Evolutionary conservation across 2,329 filamentous ascomycete genomes (phyloP).

Genomic region (Zalaria obscura): DNA sequence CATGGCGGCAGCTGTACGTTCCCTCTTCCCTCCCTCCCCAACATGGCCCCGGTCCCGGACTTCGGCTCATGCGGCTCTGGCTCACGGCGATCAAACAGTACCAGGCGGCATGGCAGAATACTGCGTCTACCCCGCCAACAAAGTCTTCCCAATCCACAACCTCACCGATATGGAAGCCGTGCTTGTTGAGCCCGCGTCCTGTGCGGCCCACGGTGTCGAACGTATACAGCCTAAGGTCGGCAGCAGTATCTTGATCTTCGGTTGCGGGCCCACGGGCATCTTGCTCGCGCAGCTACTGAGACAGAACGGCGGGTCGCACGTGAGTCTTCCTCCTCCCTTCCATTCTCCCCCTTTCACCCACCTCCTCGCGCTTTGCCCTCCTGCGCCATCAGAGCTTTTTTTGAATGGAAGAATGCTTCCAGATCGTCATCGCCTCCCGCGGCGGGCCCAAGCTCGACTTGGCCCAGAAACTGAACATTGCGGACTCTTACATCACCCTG

Average conservation of each 20-base stretch:
- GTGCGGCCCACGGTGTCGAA: slow-evolving; percentile 56
- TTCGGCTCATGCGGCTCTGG: too few relatives aligned
- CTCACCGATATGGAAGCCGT: slow-evolving; percentile 55
- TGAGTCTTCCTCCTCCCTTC: slow-evolving; percentile 40
- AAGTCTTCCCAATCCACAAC: slow-evolving; percentile 53
- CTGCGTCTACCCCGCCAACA: slow-evolving; percentile 39
- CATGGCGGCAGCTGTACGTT: slow-evolving; percentile 42
- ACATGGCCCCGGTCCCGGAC: neutral
- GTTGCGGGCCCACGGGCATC: slow-evolving; percentile 53
- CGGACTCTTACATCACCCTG: slow-evolving; percentile 33
- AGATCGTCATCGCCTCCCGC: slow-evolving; percentile 9
- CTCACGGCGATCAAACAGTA: slow-evolving; percentile 23
- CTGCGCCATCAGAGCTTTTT: slow-evolving; percentile 34
- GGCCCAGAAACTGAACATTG: slow-evolving; percentile 35
- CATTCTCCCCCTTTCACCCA: neutral
- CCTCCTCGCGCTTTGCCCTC: neutral
- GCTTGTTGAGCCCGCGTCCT: slow-evolving; percentile 55
- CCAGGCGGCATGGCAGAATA: slow-evolving; percentile 63
- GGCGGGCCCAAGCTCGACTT: slow-evolving; percentile 55
- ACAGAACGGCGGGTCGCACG: slow-evolving; percentile 53
- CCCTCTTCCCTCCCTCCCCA: neutral
- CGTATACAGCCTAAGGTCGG: slow-evolving; percentile 54
- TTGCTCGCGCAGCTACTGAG: slow-evolving; percentile 48
- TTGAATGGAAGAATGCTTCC: neutral
- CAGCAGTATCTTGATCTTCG: slow-evolving; percentile 51